Percentiles rank a stretch among this genome's conserved stretches.
These are phyloP conservation scores for Daldinia sp. DNA, from an alignment of 2,329 filamentous ascomycete genomes.

Conservation along the genomic window DNA sequence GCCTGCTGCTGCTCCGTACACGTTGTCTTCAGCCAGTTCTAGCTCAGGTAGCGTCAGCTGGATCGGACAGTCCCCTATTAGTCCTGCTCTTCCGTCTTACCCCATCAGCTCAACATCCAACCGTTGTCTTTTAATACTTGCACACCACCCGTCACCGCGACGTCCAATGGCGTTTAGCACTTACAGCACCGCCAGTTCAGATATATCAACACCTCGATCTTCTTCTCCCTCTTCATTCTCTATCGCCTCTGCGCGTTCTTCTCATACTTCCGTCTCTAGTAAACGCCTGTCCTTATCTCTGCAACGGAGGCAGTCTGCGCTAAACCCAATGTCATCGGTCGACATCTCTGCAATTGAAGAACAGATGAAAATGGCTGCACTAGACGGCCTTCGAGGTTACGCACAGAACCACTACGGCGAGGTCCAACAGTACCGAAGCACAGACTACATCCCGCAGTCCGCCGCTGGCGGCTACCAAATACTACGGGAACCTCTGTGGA, in stretches of 20 bases:
- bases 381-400: conserved; percentile 72
- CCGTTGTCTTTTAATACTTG: conserved; percentile 42
- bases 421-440: conserved; percentile 65
- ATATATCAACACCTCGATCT: conserved; percentile 68
- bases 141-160: conserved; percentile 44
- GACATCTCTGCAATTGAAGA: conserved; percentile 69
- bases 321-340: conserved; percentile 68
- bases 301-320: conserved; percentile 62
- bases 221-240: conserved; percentile 65
- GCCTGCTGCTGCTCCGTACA: conserved; percentile 31
- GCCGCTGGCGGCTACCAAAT: conserved; percentile 71
- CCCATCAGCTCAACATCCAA: conserved; percentile 41
- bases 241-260: conserved; percentile 61
- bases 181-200: conserved; percentile 62
- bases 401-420: conserved; percentile 67
- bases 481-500: conserved; percentile 72
- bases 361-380: conserved; percentile 69
- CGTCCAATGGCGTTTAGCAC: conserved; percentile 61
- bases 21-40: conserved; percentile 31
- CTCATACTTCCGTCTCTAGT: conserved; percentile 64
- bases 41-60: conserved; percentile 25
- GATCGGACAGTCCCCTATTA: conserved; percentile 42
- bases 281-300: conserved; percentile 64
- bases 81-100: conserved; percentile 39
- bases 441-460: conserved; percentile 65